Percentiles rank a stretch among this genome's conserved stretches.
phyloP scores from a whole-genome alignment of 345 rosid species.

The Eucalyptus virginea region DNA sequence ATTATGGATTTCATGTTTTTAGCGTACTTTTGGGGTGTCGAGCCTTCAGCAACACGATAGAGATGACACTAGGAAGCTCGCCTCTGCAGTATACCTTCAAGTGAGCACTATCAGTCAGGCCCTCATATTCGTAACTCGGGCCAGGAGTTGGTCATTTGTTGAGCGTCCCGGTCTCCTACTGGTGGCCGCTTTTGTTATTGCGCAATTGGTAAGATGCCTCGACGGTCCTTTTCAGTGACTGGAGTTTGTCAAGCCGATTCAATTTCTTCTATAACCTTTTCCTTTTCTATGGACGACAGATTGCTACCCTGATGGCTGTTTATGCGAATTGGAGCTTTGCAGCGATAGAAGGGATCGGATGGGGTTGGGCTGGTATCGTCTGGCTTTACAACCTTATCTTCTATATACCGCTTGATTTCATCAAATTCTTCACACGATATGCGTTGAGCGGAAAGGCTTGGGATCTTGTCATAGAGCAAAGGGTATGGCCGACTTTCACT shows the following conservation, averaged over 20 bases:
- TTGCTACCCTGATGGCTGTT: neutral
- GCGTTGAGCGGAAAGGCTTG: neutral
- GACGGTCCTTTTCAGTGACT: neutral
- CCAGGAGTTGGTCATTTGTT: neutral
- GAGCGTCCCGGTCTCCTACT: neutral
- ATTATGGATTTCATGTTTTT: neutral
- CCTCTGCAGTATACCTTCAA: slow-evolving; percentile 50
- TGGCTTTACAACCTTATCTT: neutral
- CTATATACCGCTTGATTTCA: neutral
- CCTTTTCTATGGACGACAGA: neutral
- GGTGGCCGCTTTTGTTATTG: neutral
- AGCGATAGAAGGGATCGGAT: neutral
- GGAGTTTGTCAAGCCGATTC: neutral
- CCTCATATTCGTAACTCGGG: slow-evolving; percentile 38
- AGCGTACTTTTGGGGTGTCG: slow-evolving; percentile 40
- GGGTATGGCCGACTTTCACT: neutral
- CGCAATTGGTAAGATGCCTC: neutral
- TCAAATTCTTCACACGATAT: neutral
- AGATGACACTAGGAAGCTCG: slow-evolving; percentile 30
- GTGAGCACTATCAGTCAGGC: slow-evolving; percentile 64
- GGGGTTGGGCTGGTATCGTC: neutral
- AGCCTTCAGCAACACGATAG: slow-evolving; percentile 25
- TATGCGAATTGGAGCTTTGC: neutral
- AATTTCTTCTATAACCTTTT: neutral
- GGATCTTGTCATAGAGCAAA: neutral